A percentile compares a stretch with the other conserved stretches of the same genome.
phyloP scores from a whole-genome alignment of 345 rosid species.

The Lepidium africanum region DNA sequence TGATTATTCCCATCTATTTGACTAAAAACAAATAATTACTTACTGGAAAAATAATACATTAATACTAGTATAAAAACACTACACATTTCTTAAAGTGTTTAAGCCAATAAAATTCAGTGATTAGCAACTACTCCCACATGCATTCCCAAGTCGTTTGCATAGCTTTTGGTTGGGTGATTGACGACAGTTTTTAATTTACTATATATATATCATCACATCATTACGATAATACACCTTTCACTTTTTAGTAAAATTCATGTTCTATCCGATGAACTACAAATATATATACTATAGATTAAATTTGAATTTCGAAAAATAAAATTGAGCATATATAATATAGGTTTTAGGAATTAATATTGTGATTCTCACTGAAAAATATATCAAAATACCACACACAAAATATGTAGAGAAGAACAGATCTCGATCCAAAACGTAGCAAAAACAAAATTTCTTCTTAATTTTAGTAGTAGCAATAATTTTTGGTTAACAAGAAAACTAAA shows the following conservation, averaged over 20 bases:
- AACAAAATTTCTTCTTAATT: too few species aligned
- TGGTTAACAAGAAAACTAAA: too few species aligned
- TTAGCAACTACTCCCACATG: slow-evolving; percentile 23
- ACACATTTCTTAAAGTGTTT: slow-evolving; percentile 21
- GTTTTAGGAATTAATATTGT: too few species aligned
- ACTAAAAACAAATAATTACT: neutral
- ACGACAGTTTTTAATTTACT: slow-evolving; percentile 3
- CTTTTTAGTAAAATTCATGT: too few species aligned
- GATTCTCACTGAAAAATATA: too few species aligned
- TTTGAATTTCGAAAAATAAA: too few species aligned
- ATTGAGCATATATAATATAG: too few species aligned
- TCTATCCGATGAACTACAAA: neutral
- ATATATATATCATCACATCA: slow-evolving; percentile 1
- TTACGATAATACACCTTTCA: neutral
- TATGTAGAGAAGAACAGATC: too few species aligned
- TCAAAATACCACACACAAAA: too few species aligned
- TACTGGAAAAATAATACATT: neutral
- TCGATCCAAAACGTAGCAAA: too few species aligned
- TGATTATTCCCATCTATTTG: slow-evolving; percentile 17
- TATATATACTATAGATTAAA: too few species aligned
- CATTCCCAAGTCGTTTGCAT: slow-evolving; percentile 8
- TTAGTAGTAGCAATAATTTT: too few species aligned
- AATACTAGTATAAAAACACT: slow-evolving; percentile 17
- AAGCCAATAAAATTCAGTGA: slow-evolving; percentile 8
- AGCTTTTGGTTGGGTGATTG: slow-evolving; percentile 16